Percentiles rank a stretch among this genome's conserved stretches.
phyloP scores from a whole-genome alignment of 306 rosid genomes.

The Arachis stenosperma region DNA sequence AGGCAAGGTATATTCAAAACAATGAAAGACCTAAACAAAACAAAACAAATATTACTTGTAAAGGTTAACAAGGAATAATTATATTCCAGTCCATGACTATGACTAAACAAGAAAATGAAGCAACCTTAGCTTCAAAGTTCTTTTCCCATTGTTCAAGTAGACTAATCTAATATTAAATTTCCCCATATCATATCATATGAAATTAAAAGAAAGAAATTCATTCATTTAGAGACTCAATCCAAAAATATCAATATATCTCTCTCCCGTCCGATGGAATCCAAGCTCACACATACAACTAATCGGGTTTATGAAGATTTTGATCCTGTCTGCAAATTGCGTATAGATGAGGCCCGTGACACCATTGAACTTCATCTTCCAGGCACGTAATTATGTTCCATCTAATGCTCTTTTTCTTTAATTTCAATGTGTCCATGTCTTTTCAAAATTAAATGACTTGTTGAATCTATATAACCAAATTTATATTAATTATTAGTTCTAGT shows the following conservation, averaged over 20 bases:
- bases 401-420: too few species aligned
- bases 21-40: neutral
- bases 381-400: neutral
- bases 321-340: conserved; percentile 45
- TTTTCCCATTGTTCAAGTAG: conserved; percentile 10
- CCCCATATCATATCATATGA: conserved; percentile 2
- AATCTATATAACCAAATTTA: neutral
- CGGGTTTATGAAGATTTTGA: conserved; percentile 50
- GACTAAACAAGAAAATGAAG: conserved; percentile 14
- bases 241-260: neutral
- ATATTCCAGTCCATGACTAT: conserved; percentile 30
- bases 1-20: neutral
- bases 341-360: conserved; percentile 46
- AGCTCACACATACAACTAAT: conserved; percentile 6
- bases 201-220: neutral
- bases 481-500: neutral
- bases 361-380: conserved; percentile 55
- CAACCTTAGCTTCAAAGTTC: neutral
- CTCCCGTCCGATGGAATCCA: conserved; percentile 41
- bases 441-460: neutral
- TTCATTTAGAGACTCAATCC: too few species aligned
- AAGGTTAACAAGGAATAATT: conserved; percentile 46
- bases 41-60: conserved; percentile 12
- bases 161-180: neutral
- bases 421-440: neutral